Base-by-base conservation (phyloP, 2,329 filamentous ascomycete genomes). In the Alternaria sp. region DNA sequence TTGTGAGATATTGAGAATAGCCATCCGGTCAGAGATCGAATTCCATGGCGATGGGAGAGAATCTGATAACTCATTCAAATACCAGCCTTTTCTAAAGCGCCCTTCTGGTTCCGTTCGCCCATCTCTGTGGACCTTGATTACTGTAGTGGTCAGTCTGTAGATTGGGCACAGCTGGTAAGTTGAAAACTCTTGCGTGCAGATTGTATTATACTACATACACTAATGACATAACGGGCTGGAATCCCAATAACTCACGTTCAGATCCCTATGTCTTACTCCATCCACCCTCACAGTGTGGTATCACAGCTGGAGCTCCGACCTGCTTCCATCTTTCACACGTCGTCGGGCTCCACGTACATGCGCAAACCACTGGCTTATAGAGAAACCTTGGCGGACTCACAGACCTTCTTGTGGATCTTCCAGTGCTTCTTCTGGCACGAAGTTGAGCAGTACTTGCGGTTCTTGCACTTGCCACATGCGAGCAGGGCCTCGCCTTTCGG, bases 391-490 rank as follows among this genome's bases (percentile, higher is more conserved):
- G 27, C 32, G 16, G 43, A 16, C 10, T 51, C 63, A 34, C 74
- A 76, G 11, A 67, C 54, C 54, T 70, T 74, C 67, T 76, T 76
- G 67, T 78, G 76, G 10, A 63, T 45, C 64, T 71, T 74, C 74
- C 75, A 77, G 45, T 73, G 64, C 44, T 69, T 65, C 56, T 71
- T 74, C 61, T 78, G 74, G 50, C 74, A 78, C 22, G 58, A 64
- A 25, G 54, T 52, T 20, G 71, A 66, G 55, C 75, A 78, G 67
- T 77, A 78, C 58, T 48, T 66, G 49, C 65, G 57, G 12, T 65
- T 60, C 45, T 64, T 70, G 66, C 75, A 79, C 43, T 62, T 69
- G 27, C 59, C 45, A 38, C 75, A 78, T 20, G 50, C 45, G 16
- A 69, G 50, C 28, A 79, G 63, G 18, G 18, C 54, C n/a, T 44